Percentiles rank a stretch among this genome's conserved stretches.
phyloP scores from a whole-genome alignment of 2,329 filamentous ascomycete genomes.

The Penicillium sp. region DNA sequence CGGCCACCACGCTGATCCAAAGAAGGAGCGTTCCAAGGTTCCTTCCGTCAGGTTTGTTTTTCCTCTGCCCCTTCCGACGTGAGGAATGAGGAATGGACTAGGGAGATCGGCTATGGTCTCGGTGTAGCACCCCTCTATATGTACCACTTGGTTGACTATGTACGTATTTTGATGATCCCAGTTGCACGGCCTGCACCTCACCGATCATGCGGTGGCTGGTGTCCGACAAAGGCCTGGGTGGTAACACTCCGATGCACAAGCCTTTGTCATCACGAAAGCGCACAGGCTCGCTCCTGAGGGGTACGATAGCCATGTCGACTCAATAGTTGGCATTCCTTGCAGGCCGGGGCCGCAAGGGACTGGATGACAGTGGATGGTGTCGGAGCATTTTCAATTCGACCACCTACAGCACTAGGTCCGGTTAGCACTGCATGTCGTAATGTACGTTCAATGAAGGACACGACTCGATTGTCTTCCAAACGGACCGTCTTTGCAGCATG shows the following conservation, averaged over 20 bases:
- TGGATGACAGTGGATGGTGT: background rate
- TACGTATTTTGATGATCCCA: background rate
- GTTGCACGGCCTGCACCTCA: background rate
- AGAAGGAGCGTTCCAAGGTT: background rate
- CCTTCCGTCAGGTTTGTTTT: background rate
- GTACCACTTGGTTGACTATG: background rate
- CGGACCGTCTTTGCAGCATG: background rate
- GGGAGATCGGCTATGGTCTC: background rate
- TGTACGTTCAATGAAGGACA: background rate
- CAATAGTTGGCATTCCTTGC: conserved; percentile 11
- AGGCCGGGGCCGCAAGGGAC: conserved; percentile 7
- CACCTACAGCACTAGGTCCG: background rate
- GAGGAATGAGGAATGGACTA: conserved; percentile 8
- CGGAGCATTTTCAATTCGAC: background rate
- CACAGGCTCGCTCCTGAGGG: background rate
- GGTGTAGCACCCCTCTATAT: background rate
- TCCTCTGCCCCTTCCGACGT: background rate
- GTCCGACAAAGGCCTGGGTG: background rate
- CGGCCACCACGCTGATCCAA: no score
- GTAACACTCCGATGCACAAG: background rate
- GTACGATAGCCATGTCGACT: background rate
- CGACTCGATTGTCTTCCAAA: no score
- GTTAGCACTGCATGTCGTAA: background rate
- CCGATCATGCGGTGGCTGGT: background rate
- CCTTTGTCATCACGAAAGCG: background rate